These are phyloP conservation scores for Ceratorhiza oryzae-sativae DNA, from an alignment of 1,284 basidiomycete genomes.

Conservation along the genomic window DNA sequence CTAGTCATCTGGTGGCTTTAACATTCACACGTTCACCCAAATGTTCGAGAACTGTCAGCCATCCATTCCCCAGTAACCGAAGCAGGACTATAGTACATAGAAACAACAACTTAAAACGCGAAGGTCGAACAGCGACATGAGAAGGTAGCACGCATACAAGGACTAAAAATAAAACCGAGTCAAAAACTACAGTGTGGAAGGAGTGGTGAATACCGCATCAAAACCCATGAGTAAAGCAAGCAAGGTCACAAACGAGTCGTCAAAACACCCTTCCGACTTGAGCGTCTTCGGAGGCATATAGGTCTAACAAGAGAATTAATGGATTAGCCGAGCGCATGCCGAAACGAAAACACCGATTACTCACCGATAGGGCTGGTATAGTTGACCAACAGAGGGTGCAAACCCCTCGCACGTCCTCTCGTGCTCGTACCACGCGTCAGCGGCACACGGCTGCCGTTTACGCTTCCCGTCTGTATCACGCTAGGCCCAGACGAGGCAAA, in stretches of 20 bases:
- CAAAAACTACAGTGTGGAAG: constrained; percentile 1
- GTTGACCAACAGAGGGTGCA: constrained; percentile 27
- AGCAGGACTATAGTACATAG: neutral
- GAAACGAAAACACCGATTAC: neutral
- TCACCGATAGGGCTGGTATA: constrained; percentile 37
- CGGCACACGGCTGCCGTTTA: neutral
- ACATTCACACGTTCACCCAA: no score
- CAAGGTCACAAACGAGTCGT: neutral
- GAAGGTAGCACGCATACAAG: neutral
- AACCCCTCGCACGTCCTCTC: neutral
- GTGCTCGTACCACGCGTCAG: neutral
- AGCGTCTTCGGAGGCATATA: constrained; percentile 4
- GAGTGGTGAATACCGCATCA: neutral
- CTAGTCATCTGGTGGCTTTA: no score
- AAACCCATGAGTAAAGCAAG: neutral
- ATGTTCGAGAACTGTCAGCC: no score
- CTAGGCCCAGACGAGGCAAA: constrained; percentile 19
- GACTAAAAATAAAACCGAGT: neutral
- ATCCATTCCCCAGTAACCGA: neutral
- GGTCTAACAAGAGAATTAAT: neutral
- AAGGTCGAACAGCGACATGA: neutral
- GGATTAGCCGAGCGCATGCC: neutral
- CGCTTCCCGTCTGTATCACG: constrained; percentile 18
- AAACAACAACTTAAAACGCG: neutral
- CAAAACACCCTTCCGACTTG: constrained; percentile 13